A percentile compares a stretch with the other conserved stretches of the same genome.
Evolutionary conservation across 108 stramenopile species (phyloP).

Genomic region (Fragilaria radians): DNA sequence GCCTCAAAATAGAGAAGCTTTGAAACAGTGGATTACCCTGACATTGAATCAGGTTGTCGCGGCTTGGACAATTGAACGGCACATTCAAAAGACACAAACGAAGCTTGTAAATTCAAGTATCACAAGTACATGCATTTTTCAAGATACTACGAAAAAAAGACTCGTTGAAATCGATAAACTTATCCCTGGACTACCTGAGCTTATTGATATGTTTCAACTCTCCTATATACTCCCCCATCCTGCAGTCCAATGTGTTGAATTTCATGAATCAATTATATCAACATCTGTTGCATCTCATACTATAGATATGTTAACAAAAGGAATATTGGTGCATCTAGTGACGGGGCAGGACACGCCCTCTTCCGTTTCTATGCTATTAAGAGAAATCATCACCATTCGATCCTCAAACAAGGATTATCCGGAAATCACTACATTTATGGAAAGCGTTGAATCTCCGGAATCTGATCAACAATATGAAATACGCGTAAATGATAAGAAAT

Average conservation of each 20-base stretch:
- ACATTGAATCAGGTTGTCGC: conserved; percentile 63
- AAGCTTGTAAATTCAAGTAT: neutral
- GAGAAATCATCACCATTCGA: no score
- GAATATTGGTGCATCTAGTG: conserved; percentile 20
- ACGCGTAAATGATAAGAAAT: neutral
- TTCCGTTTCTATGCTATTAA: conserved; percentile 6
- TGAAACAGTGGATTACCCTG: conserved; percentile 55
- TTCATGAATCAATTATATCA: conserved; percentile 28
- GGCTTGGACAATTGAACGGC: conserved; percentile 56
- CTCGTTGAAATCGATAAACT: conserved; percentile 27
- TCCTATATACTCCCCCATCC: conserved; percentile 58
- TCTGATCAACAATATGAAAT: neutral
- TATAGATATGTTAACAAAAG: conserved; percentile 38
- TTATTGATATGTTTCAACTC: conserved; percentile 32
- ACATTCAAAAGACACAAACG: conserved; percentile 18
- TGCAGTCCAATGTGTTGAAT: conserved; percentile 28
- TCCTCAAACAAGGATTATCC: no score
- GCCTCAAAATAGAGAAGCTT: conserved; percentile 43
- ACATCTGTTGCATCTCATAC: conserved; percentile 46
- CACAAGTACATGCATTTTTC: neutral
- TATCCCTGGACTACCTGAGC: conserved; percentile 41
- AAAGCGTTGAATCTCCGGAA: no score
- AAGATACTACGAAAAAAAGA: no score
- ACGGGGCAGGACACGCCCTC: conserved; percentile 9
- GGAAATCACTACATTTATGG: no score